A percentile compares a stretch with the other conserved stretches of the same genome.
phyloP scores from a whole-genome alignment of 2,329 filamentous ascomycete genomes.

The Diplodia seriata region DNA sequence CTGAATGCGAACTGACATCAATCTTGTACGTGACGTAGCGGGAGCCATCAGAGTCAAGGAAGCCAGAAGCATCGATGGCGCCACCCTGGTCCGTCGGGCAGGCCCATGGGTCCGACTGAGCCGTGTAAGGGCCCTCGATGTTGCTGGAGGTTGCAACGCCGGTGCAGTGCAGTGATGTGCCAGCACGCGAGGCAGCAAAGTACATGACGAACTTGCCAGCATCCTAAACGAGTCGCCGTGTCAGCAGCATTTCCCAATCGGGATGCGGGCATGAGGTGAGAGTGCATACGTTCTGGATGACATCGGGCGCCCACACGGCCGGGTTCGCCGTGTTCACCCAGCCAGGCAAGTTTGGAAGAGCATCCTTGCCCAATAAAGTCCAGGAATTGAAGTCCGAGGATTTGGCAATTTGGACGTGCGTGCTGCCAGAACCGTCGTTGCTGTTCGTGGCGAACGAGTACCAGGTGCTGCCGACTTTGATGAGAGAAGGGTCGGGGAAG shows the following conservation, averaged over 20 bases:
- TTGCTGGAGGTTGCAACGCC: conserved; percentile 60
- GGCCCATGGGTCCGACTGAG: conserved; percentile 57
- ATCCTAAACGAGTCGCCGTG: conserved; percentile 31
- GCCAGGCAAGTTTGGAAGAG: conserved; percentile 41
- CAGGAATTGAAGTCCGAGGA: conserved; percentile 47
- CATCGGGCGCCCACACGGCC: conserved; percentile 47
- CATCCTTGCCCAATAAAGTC: conserved; percentile 41
- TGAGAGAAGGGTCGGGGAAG: conserved; percentile 50
- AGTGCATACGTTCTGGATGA: conserved; percentile 37
- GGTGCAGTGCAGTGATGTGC: conserved; percentile 61
- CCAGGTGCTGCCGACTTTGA: conserved; percentile 44
- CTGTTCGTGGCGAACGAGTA: conserved; percentile 48
- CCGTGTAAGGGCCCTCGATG: conserved; percentile 61
- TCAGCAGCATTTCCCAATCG: neutral
- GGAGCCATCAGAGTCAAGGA: conserved; percentile 61
- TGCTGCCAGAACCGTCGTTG: conserved; percentile 13
- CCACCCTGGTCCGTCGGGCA: conserved; percentile 60
- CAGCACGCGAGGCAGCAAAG: conserved; percentile 60
- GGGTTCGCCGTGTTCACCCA: conserved; percentile 39
- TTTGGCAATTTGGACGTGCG: conserved; percentile 48
- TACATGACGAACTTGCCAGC: conserved; percentile 66
- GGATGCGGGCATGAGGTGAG: conserved; percentile 10
- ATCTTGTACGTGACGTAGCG: conserved; percentile 71
- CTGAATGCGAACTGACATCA: conserved; percentile 49
- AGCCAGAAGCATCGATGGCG: conserved; percentile 69